phyloP scores from a whole-genome alignment of 139 green algal species.

The Closterium sp. region DNA sequence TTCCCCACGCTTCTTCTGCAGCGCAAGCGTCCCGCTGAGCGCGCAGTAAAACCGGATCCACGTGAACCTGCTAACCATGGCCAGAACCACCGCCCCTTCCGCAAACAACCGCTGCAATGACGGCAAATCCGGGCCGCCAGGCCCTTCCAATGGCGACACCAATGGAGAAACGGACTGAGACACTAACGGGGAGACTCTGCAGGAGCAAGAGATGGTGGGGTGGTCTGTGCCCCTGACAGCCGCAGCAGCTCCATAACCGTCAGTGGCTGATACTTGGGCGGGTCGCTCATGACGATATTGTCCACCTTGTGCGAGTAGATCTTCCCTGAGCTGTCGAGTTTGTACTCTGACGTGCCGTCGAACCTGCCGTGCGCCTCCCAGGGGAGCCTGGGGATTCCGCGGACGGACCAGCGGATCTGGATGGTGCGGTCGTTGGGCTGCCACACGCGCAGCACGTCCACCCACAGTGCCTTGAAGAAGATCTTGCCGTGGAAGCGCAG shows the following conservation, averaged over 20 bases:
- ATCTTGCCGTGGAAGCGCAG: conserved; percentile 83
- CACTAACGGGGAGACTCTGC: neutral
- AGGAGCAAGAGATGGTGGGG: conserved; percentile 8
- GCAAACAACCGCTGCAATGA: neutral
- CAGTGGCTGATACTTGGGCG: conserved; percentile 43
- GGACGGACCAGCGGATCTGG: conserved; percentile 84
- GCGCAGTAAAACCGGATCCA: conserved; percentile 85
- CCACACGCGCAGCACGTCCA: conserved; percentile 89
- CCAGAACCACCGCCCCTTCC: neutral
- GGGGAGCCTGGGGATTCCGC: conserved; percentile 77
- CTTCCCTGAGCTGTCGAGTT: conserved; percentile 73
- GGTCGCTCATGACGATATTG: conserved; percentile 79
- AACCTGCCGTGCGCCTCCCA: conserved; percentile 78
- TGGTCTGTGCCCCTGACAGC: conserved; percentile 5
- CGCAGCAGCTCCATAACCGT: conserved; percentile 55
- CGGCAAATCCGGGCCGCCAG: conserved; percentile 86
- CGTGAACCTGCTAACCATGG: conserved; percentile 52
- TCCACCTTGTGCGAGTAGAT: conserved; percentile 89
- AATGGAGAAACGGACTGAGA: conserved; percentile 88
- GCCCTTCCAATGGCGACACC: conserved; percentile 76
- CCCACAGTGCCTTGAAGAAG: conserved; percentile 81
- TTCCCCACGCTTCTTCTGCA: conserved; percentile 68
- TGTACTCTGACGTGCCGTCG: conserved; percentile 90
- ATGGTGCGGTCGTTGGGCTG: conserved; percentile 80
- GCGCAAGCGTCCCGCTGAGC: conserved; percentile 80